phyloP scores from a whole-genome alignment of 2,329 filamentous ascomycete species.

The Cadophora sp. region DNA sequence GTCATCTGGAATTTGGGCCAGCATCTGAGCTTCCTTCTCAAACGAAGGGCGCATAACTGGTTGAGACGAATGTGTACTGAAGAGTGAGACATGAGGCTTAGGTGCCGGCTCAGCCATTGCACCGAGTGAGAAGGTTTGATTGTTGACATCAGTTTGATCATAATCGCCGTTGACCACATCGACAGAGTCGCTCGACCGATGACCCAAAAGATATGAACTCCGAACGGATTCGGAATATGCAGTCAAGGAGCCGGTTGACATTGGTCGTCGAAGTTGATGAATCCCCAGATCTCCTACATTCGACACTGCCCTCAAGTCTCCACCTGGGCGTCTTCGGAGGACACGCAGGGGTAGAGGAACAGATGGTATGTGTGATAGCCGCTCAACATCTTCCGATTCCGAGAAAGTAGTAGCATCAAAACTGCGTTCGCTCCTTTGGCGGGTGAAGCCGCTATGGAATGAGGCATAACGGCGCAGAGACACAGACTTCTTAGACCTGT shows the following conservation, averaged over 20 bases:
- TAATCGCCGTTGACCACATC: constrained; percentile 52
- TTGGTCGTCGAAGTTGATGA: constrained; percentile 57
- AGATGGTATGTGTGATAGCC: constrained; percentile 52
- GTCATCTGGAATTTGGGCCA: constrained; percentile 89
- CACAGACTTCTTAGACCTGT: constrained; percentile 57
- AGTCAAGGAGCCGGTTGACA: constrained; percentile 65
- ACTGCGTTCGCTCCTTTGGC: constrained; percentile 60
- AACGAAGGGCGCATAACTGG: constrained; percentile 77
- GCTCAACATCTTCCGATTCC: constrained; percentile 59
- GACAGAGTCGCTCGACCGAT: constrained; percentile 51
- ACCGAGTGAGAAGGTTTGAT: constrained; percentile 63
- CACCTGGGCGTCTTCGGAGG: constrained; percentile 75
- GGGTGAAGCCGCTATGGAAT: constrained; percentile 61
- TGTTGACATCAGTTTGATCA: constrained; percentile 49
- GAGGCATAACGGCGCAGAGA: constrained; percentile 65
- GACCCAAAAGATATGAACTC: constrained; percentile 58
- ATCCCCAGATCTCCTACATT: constrained; percentile 68
- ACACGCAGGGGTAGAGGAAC: constrained; percentile 64
- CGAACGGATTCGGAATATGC: constrained; percentile 66
- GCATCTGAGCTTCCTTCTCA: constrained; percentile 83
- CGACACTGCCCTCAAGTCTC: constrained; percentile 72
- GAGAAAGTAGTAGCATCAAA: constrained; percentile 67
- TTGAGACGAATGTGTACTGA: constrained; percentile 68
- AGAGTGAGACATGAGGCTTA: constrained; percentile 58
- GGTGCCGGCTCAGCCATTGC: constrained; percentile 59